A percentile compares a stretch with the other conserved stretches of the same genome.
Evolutionary conservation across 768 basidiomycete genomes (phyloP).

Genomic region (Pholiota conissans): DNA sequence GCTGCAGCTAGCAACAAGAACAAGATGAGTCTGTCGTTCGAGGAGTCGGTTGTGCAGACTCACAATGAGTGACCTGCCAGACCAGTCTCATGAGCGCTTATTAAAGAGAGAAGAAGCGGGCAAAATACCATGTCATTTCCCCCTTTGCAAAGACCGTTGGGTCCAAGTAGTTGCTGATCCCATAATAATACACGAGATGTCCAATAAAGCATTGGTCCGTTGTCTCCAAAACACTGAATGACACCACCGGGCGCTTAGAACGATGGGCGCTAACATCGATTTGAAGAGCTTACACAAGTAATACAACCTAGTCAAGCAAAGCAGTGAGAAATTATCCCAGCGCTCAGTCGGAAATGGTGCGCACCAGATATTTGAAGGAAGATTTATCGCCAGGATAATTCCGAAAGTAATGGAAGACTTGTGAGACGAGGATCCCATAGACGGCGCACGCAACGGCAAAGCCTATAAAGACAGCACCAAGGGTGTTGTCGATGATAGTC

Average conservation of each 20-base stretch:
- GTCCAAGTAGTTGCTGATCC: slow-evolving; percentile 44
- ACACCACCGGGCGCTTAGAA: background rate
- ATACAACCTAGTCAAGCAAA: slow-evolving; percentile 31
- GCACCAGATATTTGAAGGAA: slow-evolving; percentile 51
- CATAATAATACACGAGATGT: slow-evolving; percentile 57
- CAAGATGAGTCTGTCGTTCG: background rate
- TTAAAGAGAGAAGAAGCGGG: background rate
- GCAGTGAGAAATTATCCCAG: background rate
- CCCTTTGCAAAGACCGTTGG: slow-evolving; percentile 32
- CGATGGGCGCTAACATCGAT: background rate
- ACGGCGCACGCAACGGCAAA: slow-evolving; percentile 51
- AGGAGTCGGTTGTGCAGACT: slow-evolving; percentile 18
- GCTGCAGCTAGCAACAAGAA: slow-evolving; percentile 39
- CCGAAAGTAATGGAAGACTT: slow-evolving; percentile 54
- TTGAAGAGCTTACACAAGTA: slow-evolving; percentile 33
- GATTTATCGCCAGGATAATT: slow-evolving; percentile 54
- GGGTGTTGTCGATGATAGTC: slow-evolving; percentile 42
- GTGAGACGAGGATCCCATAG: slow-evolving; percentile 57
- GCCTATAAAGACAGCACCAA: slow-evolving; percentile 63
- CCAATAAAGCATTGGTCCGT: slow-evolving; percentile 57
- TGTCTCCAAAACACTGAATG: slow-evolving; percentile 49
- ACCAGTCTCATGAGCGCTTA: background rate
- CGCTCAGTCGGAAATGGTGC: slow-evolving; percentile 20
- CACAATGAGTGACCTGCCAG: slow-evolving; percentile 51
- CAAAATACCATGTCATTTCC: slow-evolving; percentile 46